A percentile compares a stretch with the other conserved stretches of the same genome.
Evolutionary conservation across 179 eudicot genomes (phyloP).

Genomic region (Kewa caespitosa): DNA sequence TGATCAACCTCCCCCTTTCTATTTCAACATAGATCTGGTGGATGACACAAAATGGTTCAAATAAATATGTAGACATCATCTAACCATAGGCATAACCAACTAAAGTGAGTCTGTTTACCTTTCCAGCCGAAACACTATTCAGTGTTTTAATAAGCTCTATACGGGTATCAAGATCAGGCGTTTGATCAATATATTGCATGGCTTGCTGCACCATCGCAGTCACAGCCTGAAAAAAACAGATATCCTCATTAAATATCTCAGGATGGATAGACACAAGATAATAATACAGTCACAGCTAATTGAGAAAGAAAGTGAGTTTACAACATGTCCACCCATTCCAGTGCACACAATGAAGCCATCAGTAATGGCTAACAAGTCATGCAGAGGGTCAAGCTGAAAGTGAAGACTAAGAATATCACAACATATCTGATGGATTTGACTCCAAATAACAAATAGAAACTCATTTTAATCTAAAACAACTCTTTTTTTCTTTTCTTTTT

Average conservation of each 20-base stretch:
- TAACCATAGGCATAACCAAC: neutral
- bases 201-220: conserved; percentile 98
- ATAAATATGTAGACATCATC: neutral
- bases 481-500: too few relatives aligned
- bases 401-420: neutral
- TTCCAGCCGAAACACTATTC: conserved; percentile 89
- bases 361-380: neutral
- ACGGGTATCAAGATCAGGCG: conserved; percentile 85
- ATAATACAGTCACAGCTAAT: neutral
- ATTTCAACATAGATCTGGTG: conserved; percentile 93
- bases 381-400: neutral
- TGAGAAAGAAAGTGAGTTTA: neutral
- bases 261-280: neutral
- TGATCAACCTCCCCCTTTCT: conserved; percentile 83
- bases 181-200: conserved; percentile 86
- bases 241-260: neutral
- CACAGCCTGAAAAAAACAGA: conserved; percentile 54
- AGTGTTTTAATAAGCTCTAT: conserved; percentile 91
- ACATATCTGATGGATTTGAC: neutral
- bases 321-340: neutral
- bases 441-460: neutral
- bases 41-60: neutral
- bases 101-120: conserved; percentile 42
- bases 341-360: neutral
- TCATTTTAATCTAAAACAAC: too few relatives aligned